phyloP scores from a whole-genome alignment of 345 rosid genomes.

The Lepidium africanum region DNA sequence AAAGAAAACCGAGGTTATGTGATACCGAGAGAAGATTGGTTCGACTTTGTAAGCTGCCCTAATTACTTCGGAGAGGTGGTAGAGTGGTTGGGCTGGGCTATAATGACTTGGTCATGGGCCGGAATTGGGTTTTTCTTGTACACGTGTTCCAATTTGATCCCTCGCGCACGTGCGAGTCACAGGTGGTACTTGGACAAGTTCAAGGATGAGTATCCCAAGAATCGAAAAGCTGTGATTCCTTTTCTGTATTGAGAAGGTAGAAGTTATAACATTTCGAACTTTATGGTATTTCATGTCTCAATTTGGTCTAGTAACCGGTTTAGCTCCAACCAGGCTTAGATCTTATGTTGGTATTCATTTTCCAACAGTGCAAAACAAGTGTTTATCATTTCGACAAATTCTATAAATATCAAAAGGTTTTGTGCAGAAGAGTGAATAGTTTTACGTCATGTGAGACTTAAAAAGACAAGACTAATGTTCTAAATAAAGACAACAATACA shows the following conservation, averaged over 20 bases:
- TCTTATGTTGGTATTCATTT: not conserved
- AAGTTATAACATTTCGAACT: not conserved
- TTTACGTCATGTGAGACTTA: not conserved
- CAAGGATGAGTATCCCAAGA: conserved; percentile 61
- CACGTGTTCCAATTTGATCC: conserved; percentile 73
- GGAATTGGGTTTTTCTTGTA: conserved; percentile 69
- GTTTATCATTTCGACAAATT: not conserved
- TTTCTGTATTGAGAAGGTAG: conserved; percentile 36
- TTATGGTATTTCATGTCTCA: not conserved
- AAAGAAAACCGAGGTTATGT: conserved; percentile 56
- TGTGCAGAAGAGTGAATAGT: not conserved
- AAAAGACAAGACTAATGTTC: conserved; percentile 14
- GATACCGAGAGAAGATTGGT: conserved; percentile 77
- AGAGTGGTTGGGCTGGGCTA: conserved; percentile 90
- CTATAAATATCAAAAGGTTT: not conserved
- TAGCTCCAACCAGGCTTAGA: not conserved
- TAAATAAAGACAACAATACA: conserved; percentile 21
- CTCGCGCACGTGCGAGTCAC: conserved; percentile 66
- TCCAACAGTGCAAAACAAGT: not conserved
- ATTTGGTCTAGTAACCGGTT: not conserved
- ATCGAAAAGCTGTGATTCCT: conserved; percentile 73
- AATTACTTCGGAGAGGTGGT: conserved; percentile 75
- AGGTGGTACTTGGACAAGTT: conserved; percentile 71
- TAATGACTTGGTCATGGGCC: conserved; percentile 84
- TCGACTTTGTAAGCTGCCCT: conserved; percentile 81